These are phyloP conservation scores for Trichocladium antarcticum DNA, from an alignment of 495 filamentous ascomycete genomes.

Conservation along the genomic window DNA sequence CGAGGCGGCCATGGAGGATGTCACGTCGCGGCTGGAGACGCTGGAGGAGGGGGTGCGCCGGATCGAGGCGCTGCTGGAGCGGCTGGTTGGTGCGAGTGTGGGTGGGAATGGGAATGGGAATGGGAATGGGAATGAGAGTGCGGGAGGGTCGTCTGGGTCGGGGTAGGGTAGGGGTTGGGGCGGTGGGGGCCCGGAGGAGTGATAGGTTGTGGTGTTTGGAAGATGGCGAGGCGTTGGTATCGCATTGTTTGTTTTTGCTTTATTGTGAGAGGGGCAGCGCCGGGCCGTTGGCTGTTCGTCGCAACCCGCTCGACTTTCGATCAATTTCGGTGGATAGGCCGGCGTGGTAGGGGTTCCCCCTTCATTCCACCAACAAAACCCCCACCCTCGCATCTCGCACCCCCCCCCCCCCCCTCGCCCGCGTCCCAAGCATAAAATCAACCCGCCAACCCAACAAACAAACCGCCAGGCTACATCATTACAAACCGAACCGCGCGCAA, in stretches of 20 bases:
- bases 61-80: conserved; percentile 30
- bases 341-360: too few relatives aligned
- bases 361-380: too few relatives aligned
- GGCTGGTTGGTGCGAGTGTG: conserved; percentile 14
- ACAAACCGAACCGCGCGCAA: too few relatives aligned
- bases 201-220: neutral
- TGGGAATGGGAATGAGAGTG: neutral
- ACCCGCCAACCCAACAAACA: neutral
- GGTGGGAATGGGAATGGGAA: neutral
- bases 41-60: conserved; percentile 30
- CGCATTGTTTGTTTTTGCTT: neutral
- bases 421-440: too few relatives aligned
- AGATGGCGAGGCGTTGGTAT: neutral
- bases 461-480: neutral
- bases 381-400: too few relatives aligned
- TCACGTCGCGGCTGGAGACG: conserved; percentile 27
- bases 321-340: too few relatives aligned
- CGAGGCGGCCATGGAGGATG: conserved; percentile 12
- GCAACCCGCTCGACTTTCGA: too few relatives aligned
- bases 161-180: neutral
- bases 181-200: neutral
- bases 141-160: too few relatives aligned
- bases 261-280: too few relatives aligned
- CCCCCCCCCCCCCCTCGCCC: too few relatives aligned
- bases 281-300: too few relatives aligned